Evolutionary conservation across 1,139 yeast species (phyloP).

Genomic region (Diutina neorugosa): DNA sequence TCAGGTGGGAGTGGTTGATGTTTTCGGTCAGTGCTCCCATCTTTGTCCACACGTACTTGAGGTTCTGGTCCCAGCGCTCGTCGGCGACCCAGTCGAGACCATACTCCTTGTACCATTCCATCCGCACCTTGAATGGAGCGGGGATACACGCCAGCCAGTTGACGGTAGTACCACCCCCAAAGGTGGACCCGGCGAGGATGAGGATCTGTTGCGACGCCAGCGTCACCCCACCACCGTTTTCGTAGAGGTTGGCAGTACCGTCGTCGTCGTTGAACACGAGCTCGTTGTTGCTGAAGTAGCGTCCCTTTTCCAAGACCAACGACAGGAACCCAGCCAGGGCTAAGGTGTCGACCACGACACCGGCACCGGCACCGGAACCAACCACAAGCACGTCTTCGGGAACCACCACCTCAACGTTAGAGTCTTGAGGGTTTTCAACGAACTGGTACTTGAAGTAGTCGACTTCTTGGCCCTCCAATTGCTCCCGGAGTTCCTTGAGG

Average conservation of each 20-base stretch:
- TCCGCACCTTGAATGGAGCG: constrained; percentile 42
- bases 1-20: constrained; percentile 35
- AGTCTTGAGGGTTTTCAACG: neutral
- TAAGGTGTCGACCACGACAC: constrained; percentile 42
- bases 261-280: constrained; percentile 26
- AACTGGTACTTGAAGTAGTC: constrained; percentile 17
- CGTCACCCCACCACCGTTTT: constrained; percentile 24
- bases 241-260: constrained; percentile 29
- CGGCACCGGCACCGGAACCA: constrained; percentile 51
- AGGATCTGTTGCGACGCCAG: constrained; percentile 24
- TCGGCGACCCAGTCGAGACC: constrained; percentile 39
- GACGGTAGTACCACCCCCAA: constrained; percentile 53
- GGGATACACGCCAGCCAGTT: constrained; percentile 52
- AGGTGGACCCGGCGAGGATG: constrained; percentile 41
- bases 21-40: constrained; percentile 36
- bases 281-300: constrained; percentile 27
- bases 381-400: constrained; percentile 31
- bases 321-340: constrained; percentile 32
- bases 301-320: constrained; percentile 44
- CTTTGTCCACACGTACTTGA: constrained; percentile 35
- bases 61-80: constrained; percentile 31
- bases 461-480: constrained; percentile 15
- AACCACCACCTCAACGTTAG: neutral
- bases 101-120: constrained; percentile 40
- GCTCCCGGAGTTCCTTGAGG: constrained; percentile 18